Evolutionary conservation across 2,329 filamentous ascomycete species (phyloP), one percentile per base, ranked within the genome.

Genomic region (Diaporthe sp.): DNA sequence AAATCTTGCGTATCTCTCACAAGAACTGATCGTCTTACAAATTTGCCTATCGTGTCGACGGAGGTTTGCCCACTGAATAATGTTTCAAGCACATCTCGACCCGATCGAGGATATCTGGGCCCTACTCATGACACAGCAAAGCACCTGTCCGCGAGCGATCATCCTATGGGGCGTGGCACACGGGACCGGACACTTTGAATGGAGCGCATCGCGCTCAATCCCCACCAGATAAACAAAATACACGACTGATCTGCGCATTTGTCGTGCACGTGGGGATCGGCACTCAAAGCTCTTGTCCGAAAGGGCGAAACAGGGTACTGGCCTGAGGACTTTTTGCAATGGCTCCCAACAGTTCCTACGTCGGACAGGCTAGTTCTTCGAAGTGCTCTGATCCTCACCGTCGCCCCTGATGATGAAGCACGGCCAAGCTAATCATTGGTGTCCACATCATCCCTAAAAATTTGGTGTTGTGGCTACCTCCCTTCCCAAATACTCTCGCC

Each of bases 201-300:
- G 64, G 45, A 68, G n/a, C n/a, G 17, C n/a, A 28, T 68, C 8
- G 15, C 8, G 30, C n/a, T 40, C 15, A 25, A 28, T 67, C 64
- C 13, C 64, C 64, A 68, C 47, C 5, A 25, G 30, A 67, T 22
- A 40, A 54, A 17, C 33, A 52, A 19, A 35, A 40, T 3, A 28
- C 40, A 40, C 12, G 17, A 12, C 3, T 13, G 35, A 68, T 22
- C 35, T 68, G 30, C n/a, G 17, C 42, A 68, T 38, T n/a, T 54
- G 64, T 38, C 30, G 22, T 40, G 64, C 64, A 54, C 45, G 22
- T 68, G 64, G 45, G n/a, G 47, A 54, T 40, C 64, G 33, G 45
- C 64, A 28, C 33, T 35, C 64, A 45, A 25, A 25, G 45, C 64
- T 52, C 22, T 38, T 52, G 6, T 45, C 47, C n/a, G n/a, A 38